Base-by-base conservation (phyloP, 768 basidiomycete species). In the Pleurotus giganteus region DNA sequence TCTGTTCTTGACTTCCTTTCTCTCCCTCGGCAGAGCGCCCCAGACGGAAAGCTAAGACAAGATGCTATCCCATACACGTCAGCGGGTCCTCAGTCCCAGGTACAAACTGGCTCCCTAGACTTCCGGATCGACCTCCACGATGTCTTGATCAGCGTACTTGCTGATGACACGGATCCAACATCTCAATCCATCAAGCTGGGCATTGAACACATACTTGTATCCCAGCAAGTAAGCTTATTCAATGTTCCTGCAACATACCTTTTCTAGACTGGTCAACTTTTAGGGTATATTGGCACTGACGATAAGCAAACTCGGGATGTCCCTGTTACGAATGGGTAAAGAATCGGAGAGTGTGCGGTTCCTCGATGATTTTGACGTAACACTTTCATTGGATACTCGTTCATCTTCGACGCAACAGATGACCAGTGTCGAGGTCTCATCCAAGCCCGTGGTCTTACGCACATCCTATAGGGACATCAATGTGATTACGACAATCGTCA, bases 381-480 rank as follows among this genome's bases (percentile, higher is more conserved):
- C 93, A 0, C 76, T 96, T 41, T 88, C 94, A 7, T 71, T 97
- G 55, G 95, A 98, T 69, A 91, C 79, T 58, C 85, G 91, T n/a
- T 79, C 89, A 28, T 78, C 82, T n/a, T 70, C 75, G 0, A 76
- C 71, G 11, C 85, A 89, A 49, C 84, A 88, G 59, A 86, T 86
- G 74, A 88, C 88, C 8, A 92, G 78, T 63, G 87, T 98, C 56
- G 94, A 97, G 65, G 66, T 94, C n/a, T 75, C 79, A 15, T 73
- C 84, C 23, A 88, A 91, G 57, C 89, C 94, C 1, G 80, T 99
- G 60, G 81, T 98, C 52, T 88, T 99, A 68, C 83, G 97, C 23
- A 93, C 93, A n/a, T 98, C 96, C 0, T 94, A 94, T 64, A 84
- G 92, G 17, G 97, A 99, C 66, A 91, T 98, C 67, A 84, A 83